These are phyloP conservation scores for Aquilaria yunnanensis DNA, from an alignment of 345 rosid genomes.

Conservation along the genomic window DNA sequence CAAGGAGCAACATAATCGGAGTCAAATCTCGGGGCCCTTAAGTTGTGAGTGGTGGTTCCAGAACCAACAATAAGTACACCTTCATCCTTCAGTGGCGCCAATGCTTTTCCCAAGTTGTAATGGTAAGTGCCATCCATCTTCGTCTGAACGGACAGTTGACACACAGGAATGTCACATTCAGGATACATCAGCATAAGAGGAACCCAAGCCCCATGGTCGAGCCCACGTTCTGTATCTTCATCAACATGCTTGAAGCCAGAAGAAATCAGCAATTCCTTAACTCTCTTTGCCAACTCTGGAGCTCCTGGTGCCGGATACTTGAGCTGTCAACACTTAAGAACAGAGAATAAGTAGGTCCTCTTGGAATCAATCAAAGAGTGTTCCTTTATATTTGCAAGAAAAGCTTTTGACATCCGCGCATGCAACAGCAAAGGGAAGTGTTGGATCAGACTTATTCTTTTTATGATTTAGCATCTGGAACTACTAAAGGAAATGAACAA, in stretches of 20 bases:
- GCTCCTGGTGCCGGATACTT: slow-evolving; percentile 94
- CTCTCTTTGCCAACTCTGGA: slow-evolving; percentile 65
- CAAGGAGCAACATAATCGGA: slow-evolving; percentile 36
- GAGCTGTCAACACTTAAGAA: slow-evolving; percentile 31
- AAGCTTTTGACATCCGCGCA: no score
- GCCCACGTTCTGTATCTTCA: slow-evolving; percentile 65
- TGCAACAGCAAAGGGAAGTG: no score
- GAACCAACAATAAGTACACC: slow-evolving; percentile 88
- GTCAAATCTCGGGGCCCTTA: slow-evolving; percentile 31
- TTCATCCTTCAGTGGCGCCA: slow-evolving; percentile 75
- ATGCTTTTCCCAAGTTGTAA: slow-evolving; percentile 84
- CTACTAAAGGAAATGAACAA: no score
- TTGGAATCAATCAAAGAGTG: no score
- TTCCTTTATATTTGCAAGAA: no score
- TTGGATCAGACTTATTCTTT: no score
- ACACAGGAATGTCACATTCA: slow-evolving; percentile 70
- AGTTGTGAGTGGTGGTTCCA: slow-evolving; percentile 75
- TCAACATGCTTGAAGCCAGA: slow-evolving; percentile 49
- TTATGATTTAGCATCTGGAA: no score
- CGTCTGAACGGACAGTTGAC: slow-evolving; percentile 83
- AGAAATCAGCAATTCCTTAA: slow-evolving; percentile 55
- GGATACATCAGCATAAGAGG: slow-evolving; percentile 95
- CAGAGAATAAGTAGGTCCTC: neutral
- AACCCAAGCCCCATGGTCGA: slow-evolving; percentile 98
- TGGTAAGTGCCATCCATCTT: slow-evolving; percentile 50